These are phyloP conservation scores for Suhomyces bribrorum DNA, from an alignment of 1,139 yeast species.

Conservation along the genomic window DNA sequence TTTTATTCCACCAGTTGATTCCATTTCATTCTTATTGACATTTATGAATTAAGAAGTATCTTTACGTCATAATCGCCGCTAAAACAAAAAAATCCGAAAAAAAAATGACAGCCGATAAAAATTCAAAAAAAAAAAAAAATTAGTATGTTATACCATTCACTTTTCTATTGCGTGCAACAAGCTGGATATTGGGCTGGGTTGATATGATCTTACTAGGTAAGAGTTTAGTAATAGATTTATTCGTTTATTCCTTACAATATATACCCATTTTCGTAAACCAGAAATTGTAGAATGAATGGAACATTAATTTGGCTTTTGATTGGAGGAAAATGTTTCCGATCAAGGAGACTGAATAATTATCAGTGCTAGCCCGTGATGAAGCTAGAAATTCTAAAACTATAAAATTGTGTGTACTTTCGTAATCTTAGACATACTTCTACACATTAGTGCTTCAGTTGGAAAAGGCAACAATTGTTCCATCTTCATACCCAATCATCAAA, in stretches of 20 bases:
- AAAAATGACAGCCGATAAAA: conserved; percentile 2
- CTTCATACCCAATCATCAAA: conserved; percentile 37
- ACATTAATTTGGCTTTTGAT: too few relatives aligned
- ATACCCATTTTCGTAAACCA: conserved; percentile 1
- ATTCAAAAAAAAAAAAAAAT: background rate
- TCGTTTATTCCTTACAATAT: conserved; percentile 6
- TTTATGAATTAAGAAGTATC: conserved; percentile 8
- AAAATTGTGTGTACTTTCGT: too few relatives aligned
- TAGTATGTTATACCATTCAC: background rate
- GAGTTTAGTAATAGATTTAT: background rate
- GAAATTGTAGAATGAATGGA: too few relatives aligned
- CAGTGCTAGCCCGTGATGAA: too few relatives aligned
- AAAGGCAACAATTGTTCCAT: conserved; percentile 28
- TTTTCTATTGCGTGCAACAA: conserved; percentile 4
- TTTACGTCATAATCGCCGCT: background rate
- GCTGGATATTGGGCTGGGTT: background rate
- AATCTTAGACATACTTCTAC: too few relatives aligned
- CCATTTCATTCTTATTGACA: conserved; percentile 9
- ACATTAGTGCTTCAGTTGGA: background rate
- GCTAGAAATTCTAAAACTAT: too few relatives aligned
- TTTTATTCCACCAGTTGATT: conserved; percentile 1
- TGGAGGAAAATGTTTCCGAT: too few relatives aligned
- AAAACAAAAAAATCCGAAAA: conserved; percentile 3
- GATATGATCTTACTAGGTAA: background rate
- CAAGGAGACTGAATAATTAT: too few relatives aligned